Base-by-base conservation (phyloP, 305 asterid genomes). In the Fraxinus sp. region DNA sequence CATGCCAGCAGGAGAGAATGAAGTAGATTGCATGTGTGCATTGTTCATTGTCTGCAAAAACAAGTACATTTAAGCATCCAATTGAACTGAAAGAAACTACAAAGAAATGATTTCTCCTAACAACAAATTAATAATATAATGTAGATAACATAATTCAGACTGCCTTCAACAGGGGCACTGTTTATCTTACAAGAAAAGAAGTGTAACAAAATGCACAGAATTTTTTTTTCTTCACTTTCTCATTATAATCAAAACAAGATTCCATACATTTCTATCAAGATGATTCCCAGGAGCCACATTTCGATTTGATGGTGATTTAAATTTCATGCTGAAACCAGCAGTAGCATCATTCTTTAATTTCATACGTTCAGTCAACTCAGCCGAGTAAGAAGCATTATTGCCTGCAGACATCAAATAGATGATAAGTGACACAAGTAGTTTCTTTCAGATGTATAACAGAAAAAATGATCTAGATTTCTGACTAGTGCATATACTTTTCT, bases 211-310 rank as follows among this genome's bases (percentile, higher is more conserved):
- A 46, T 26, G 68, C 70, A 55, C 32, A 81, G 13, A 7, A 5
- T 62, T 16, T 68, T 24, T 73, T 18, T 30, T 59, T 37, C 80
- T 10, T 11, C 32, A 24, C 18, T 24, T 24, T 64, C 36, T 66
- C 74, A 26, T 66, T 74, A 85, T 77, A 79, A 82, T 77, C 71
- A 81, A 77, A 76, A 49, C 3, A 79, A 72, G 41, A 64, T 39
- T 52, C 86, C 97, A 81, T 86, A 96, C 98, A 89, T 91, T 94
- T 88, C 87, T 89, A 55, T 94, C 98, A 59, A 89, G 89, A 73
- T 87, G 90, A 82, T 84, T 92, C 83, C 91, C 91, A 30, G 92
- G 91, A 59, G 90, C 43, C 81, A 85, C 86, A 86, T 90, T 91
- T 84, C 92, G 90, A 83, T 84, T 92, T 75, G 92, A 49, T 14